Evolutionary conservation across 2,329 filamentous ascomycete species (phyloP), one percentile per base, ranked within the genome.

Genomic region (Botrytis galanthina): DNA sequence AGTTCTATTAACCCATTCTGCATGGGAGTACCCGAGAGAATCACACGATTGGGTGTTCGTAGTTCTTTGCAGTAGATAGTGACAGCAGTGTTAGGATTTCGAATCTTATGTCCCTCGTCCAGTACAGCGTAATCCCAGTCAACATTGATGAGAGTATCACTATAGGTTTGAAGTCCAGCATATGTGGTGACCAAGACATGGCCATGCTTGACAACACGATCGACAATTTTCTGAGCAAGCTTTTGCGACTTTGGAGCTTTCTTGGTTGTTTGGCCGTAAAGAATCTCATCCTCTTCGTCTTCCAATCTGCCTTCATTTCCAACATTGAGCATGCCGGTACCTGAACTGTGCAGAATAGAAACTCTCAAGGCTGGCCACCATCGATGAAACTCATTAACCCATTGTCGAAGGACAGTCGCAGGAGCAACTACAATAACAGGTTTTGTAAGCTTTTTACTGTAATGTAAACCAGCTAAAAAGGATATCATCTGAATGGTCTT

Each of bases 351-450:
- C 67, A 99, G 82, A 75, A 99, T 98, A 0, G 95, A 97, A 8
- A 99, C 96, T 60, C 97, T 89, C 46, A 99, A 85, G n/a, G 96
- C 92, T n/a, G 96, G 96, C 97, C 97, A 99, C 97, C 97, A 99
- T 20, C 92, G 90, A 83, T 99, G 97, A 78, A 99, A 98, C 80
- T 99, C 96, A 76, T 97, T 97, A 20, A 98, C 96, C 96, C 96
- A 99, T 81, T 99, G 96, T 75, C 94, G 92, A 84, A 99, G 91
- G 37, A 99, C 92, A 0, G 96, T 99, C 5, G 95, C 95, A 2
- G 96, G 96, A 69, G 94, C 95, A 6, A 99, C 94, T 12, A 99
- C 89, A 74, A 99, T 93, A 61, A 97, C 90, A 0, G 96, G 96
- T 74, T 93, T 93, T 35, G 88, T 89, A 35, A 98, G 87, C 79